phyloP scores from a whole-genome alignment of 352 stramenopile genomes.

The Lagenidium giganteum region DNA sequence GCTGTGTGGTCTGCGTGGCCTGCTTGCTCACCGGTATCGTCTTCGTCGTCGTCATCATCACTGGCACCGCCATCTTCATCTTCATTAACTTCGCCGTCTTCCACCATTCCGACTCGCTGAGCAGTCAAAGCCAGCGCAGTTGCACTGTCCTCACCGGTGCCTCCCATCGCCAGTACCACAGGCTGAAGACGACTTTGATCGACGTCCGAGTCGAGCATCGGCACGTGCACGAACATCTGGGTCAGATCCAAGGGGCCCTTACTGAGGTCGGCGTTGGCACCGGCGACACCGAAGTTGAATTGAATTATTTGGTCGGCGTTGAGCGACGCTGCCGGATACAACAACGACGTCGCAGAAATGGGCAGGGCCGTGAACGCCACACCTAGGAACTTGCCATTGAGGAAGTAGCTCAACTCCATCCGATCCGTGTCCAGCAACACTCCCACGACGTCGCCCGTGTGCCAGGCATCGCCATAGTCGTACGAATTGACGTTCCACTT shows the following conservation, averaged over 20 bases:
- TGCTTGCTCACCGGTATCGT: background rate
- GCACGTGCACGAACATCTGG: slow-evolving; percentile 34
- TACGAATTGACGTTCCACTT: slow-evolving; percentile 76
- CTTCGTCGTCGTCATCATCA: slow-evolving; percentile 14
- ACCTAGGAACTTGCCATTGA: slow-evolving; percentile 86
- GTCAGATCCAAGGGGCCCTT: too few species aligned
- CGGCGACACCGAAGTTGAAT: slow-evolving; percentile 62
- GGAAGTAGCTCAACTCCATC: slow-evolving; percentile 75
- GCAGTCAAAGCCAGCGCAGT: too few species aligned
- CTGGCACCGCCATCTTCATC: slow-evolving; percentile 12
- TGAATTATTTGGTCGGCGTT: slow-evolving; percentile 68
- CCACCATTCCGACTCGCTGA: too few species aligned
- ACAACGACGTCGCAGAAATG: slow-evolving; percentile 27
- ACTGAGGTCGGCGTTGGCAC: too few species aligned
- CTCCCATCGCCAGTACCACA: slow-evolving; percentile 22
- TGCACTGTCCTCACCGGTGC: slow-evolving; percentile 11
- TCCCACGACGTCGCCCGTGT: slow-evolving; percentile 72
- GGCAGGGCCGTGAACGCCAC: slow-evolving; percentile 56
- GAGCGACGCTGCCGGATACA: slow-evolving; percentile 77
- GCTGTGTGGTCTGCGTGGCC: background rate
- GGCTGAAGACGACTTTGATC: slow-evolving; percentile 35
- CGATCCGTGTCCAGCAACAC: slow-evolving; percentile 73
- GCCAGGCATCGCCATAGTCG: slow-evolving; percentile 79
- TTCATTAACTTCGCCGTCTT: slow-evolving; percentile 1
- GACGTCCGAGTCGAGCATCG: slow-evolving; percentile 25